Evolutionary conservation across 805 yeast genomes (phyloP), one percentile per base, ranked within the genome.

Genomic region (Maudiozyma barnettii): DNA sequence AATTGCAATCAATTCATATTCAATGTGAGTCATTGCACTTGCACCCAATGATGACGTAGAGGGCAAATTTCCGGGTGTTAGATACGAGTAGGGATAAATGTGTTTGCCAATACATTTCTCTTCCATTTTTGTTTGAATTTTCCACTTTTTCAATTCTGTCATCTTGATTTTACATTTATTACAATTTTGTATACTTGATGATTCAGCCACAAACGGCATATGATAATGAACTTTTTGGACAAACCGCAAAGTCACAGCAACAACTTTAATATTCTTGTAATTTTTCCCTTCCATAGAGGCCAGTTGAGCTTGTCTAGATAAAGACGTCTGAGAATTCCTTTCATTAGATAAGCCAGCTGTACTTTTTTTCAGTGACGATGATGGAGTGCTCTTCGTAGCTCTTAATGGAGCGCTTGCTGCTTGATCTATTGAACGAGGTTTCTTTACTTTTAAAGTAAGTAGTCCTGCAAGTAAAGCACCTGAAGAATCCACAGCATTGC

Each of bases 401-500:
- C 40, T 9, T 14, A 33, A 33, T 26, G 30, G 30, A 26, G 30
- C 4, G 8, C 10, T 26, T 6, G 30, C 10, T 26, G 30, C 12
- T 26, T 26, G 30, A 26, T 6, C 10, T 26, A 26, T 3, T 33
- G 36, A 33, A 33, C n/a, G 36, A 1, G 36, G 36, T 9, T 33
- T 33, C n/a, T 69, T 63, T 1, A 82, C 72, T 29, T 74, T 76
- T 41, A 93, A 66, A 35, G 75, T 74, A 43, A 93, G 67, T 9
- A 87, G 70, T 0, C 99, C 99, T 31, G 89, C 79, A 31, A 93
- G 68, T 21, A 91, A 73, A 5, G 95, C 84, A 1, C 99, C 99
- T 0, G 95, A 74, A 1, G 93, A 80, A 49, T 86, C 93, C 8
- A 67, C 64, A 2, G 90, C 84, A 0, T 75, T 66, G 0, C 99